Evolutionary conservation across 148 eudicot genomes (phyloP), one percentile per base, ranked within the genome.

Genomic region (Agrostemma githago): DNA sequence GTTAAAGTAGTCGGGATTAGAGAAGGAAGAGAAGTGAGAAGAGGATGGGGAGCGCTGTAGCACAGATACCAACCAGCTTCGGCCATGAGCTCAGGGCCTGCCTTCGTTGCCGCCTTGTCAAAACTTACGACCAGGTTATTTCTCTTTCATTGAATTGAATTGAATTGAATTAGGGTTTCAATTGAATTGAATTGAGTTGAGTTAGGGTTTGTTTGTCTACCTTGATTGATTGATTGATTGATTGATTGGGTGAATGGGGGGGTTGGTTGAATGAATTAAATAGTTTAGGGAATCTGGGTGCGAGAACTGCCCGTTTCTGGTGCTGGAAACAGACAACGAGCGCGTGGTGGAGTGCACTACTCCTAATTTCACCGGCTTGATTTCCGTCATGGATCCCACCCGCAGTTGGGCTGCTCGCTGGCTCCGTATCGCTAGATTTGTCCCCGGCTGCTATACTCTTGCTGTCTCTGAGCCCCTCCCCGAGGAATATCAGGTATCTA

Each of bases 391-490:
- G 97, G 97, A 93, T 83, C 98, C 97, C 19, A 79, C 66, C 61
- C 75, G 94, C 72, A 93, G 98, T 64, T 93, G 98, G 96, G 94
- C 98, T 88, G 98, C 94, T 79, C 85, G 94, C 41, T 93, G 98
- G 97, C 92, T 93, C 76, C 89, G 97, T 61, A 87, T 91, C 76
- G 98, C 89, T 63, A 88, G 83, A 80, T 85, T 78, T 79, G 91
- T 77, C 61, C 93, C 93, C 42, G 92, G 93, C 76, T 89, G 93
- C 78, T 91, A 89, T 82, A 88, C 93, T 0, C 90, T 91, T 74
- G 93, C 93, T 46, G 93, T 91, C 43, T 91, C 92, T 37, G 97
- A 89, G 81, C 84, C 87, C 72, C 93, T 91, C 41, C 80, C 86
- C 5, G 88, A 86, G 43, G 91, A 91, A 65, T 67, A 86, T 59